Conservation (phyloP, 192 early-diverging fungal genomes). For the Podila verticillata region DNA sequence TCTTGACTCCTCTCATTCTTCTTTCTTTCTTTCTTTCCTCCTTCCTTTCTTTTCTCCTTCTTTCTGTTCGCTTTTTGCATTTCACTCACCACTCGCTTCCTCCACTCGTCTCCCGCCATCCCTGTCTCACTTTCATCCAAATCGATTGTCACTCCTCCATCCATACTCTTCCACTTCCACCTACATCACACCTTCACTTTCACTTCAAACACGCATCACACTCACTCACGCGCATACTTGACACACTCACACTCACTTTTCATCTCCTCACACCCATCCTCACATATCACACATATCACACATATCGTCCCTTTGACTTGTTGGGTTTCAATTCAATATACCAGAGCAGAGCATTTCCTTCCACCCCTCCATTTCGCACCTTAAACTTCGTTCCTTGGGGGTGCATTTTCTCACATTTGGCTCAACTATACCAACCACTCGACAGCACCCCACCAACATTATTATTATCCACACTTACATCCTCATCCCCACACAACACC, state of each 20-base stretch:
- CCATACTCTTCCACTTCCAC: not conserved
- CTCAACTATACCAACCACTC: not conserved
- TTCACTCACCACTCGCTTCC: not conserved
- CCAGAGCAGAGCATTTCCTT: too few species aligned
- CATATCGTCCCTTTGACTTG: too few species aligned
- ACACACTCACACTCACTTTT: not conserved
- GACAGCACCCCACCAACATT: not conserved
- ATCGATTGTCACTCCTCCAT: not conserved
- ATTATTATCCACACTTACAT: not conserved
- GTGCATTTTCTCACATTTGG: not conserved
- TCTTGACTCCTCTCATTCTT: not conserved
- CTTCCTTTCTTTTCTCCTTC: not conserved
- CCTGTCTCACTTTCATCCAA: not conserved
- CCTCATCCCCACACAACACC: not conserved
- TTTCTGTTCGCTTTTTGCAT: not conserved
- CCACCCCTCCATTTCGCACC: too few species aligned
- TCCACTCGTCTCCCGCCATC: not conserved
- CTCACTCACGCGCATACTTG: not conserved
- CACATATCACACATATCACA: not conserved
- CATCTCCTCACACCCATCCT: not conserved
- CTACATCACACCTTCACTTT: too few species aligned
- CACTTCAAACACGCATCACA: not conserved
- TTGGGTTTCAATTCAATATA: too few species aligned
- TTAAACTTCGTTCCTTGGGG: too few species aligned
- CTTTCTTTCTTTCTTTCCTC: not conserved